Evolutionary conservation across 169 alveolate genomes (phyloP), one percentile per base, ranked within the genome.

Genomic region (Plasmodium relictum): DNA sequence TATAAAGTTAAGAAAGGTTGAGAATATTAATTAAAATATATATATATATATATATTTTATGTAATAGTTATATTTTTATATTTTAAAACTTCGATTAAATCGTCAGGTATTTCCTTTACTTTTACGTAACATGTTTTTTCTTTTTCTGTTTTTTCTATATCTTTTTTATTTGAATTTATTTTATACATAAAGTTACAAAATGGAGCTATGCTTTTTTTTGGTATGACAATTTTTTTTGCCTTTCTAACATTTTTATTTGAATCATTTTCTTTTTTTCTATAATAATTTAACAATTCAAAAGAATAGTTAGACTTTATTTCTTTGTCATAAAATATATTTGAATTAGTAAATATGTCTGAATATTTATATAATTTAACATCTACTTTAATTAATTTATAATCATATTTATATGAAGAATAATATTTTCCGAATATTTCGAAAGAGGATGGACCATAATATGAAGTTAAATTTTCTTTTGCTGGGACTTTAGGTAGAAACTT

Each of bases 381-480:
- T 3, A 80, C 73, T 24, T 66, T 42, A 26, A 80, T 71, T 52
- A 80, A 18, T 20, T 80, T 80, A 20, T 50, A 80, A 45, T 48
- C 48, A 41, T 80, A 7, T 52, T 68, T 80, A 31, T 80, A 80
- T 9, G 80, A 37, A 39, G 54, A 22, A 44, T 80, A 80, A 14
- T 80, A 44, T 41, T 80, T 69, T 31, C 90, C 90, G 58, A 80
- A 80, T 20, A 80, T 80, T 18, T 18, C 44, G 31, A n/a, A 66
- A 18, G 90, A 20, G 14, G 90, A 65, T 39, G 90, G 90, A 4
- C 90, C 90, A 20, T 4, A 58, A 37, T 80, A 80, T 24, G 83
- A 42, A 16, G 72, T 59, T 31, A 80, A 44, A 24, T 80, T 65
- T 66, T 80, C 50, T 3, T 66, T 54, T 0, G 80, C 90, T 37